Evolutionary conservation across 2,329 filamentous ascomycete genomes (phyloP), one percentile per base, ranked within the genome.

Genomic region (Diatrype stigma): DNA sequence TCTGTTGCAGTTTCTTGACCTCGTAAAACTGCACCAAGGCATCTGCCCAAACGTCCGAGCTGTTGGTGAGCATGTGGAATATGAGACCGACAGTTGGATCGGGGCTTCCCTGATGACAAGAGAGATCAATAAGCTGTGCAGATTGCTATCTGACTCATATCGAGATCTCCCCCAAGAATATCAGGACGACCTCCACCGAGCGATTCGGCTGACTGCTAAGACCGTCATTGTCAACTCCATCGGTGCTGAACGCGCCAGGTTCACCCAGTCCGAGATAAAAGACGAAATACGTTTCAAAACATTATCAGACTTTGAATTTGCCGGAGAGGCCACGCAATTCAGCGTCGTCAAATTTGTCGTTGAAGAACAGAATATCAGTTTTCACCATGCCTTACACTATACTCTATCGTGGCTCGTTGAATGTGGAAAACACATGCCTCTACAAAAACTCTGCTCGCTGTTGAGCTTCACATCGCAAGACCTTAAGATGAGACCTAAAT

Each of bases 61-160:
- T 2, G 83, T 96, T 21, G 91, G 92, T 16, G 94, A 97, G 64
- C 94, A 99, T 67, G 89, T 99, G 30, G 95, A 99, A 68, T 99
- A 97, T 65, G 94, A 99, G 70, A 95, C 92, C 2, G 95, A 99
- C 70, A 89, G 90, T 19, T 99, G 94, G 94, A 97, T 99, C 48
- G 95, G 90, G 51, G 93, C 94, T 3, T 96, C 92, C 6, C 79
- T 97, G 47, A 89, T 99, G 51, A 96, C 94, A 46, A 82, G 93
- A 47, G 93, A 99, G 67, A 93, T 99, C 67, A 97, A 97, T 66
- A 85, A 90, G 49, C 80, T 97, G 35, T 96, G 93, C 63, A 81
- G 92, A 56, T 88, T 94, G 62, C 87, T 97, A 51, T 86, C 91
- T 0, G 89, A 96, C 60, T 86, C 94, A 0, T 99, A 96, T 75